Conservation (phyloP, 2,329 filamentous ascomycete genomes). For the Talaromyces funiculosus region DNA sequence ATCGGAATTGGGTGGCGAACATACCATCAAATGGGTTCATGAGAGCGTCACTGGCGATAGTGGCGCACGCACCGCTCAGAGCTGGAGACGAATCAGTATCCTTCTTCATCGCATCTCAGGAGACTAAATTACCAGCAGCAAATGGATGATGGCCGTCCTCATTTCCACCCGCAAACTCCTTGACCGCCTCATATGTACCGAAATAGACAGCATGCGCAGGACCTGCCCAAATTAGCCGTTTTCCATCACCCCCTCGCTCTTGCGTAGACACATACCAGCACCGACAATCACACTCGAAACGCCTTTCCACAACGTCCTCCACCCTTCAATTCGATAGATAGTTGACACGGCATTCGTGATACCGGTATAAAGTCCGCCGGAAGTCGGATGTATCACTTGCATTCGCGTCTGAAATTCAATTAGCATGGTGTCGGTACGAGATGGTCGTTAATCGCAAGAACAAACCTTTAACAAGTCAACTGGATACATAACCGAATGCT, state of each 20-base stretch:
- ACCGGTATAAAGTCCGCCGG: constrained; percentile 76
- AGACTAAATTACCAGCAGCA: constrained; percentile 66
- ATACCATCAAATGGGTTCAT: constrained; percentile 99
- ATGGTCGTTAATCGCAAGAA: constrained; percentile 4
- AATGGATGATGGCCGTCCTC: constrained; percentile 84
- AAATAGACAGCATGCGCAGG: constrained; percentile 98
- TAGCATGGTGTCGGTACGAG: background rate
- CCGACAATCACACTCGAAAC: constrained; percentile 94
- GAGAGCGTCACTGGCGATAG: constrained; percentile 92
- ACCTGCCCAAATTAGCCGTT: constrained; percentile 48
- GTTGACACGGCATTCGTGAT: constrained; percentile 88
- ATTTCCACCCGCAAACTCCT: constrained; percentile 93
- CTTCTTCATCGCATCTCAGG: constrained; percentile 24
- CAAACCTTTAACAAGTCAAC: constrained; percentile 94
- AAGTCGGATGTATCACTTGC: constrained; percentile 85
- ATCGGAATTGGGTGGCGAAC: constrained; percentile 20
- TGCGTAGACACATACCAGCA: constrained; percentile 62
- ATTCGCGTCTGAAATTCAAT: constrained; percentile 70
- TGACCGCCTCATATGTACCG: constrained; percentile 94
- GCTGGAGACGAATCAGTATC: constrained; percentile 53
- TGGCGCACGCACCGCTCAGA: constrained; percentile 87
- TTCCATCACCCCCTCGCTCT: background rate
- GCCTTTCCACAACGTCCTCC: constrained; percentile 89
- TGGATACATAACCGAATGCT: constrained; percentile 98
- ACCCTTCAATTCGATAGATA: constrained; percentile 83